Conservation (phyloP, 2,329 filamentous ascomycete species). For the Claviceps africana region DNA sequence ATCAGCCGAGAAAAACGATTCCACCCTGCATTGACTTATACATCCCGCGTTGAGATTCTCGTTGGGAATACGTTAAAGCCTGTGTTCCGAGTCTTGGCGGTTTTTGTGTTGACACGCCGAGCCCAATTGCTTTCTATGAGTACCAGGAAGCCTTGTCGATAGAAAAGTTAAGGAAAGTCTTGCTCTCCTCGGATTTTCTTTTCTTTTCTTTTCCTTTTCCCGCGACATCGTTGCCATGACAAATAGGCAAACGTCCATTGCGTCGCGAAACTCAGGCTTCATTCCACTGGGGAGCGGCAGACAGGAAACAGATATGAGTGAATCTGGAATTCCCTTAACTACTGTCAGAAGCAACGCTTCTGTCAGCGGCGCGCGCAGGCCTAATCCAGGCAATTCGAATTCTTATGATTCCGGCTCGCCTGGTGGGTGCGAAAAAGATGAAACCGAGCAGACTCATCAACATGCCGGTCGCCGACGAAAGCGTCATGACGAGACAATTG, state of each 20-base stretch:
- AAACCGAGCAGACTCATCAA: constrained; percentile 20
- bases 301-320: constrained; percentile 19
- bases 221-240: constrained; percentile 5
- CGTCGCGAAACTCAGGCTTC: constrained; percentile 23
- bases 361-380: constrained; percentile 38
- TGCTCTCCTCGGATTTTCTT: too few relatives aligned
- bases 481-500: constrained; percentile 21
- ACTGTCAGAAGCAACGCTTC: constrained; percentile 41
- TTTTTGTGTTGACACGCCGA: too few relatives aligned
- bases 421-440: constrained; percentile 30
- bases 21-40: not conserved
- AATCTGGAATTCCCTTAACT: constrained; percentile 39
- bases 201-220: not conserved
- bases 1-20: not conserved
- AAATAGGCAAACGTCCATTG: constrained; percentile 9
- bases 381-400: constrained; percentile 20
- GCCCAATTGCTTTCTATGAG: too few relatives aligned
- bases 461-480: constrained; percentile 35
- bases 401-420: constrained; percentile 20
- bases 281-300: constrained; percentile 24
- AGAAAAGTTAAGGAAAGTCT: not conserved
- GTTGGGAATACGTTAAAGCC: not conserved
- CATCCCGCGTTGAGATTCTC: not conserved
- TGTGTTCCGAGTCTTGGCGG: not conserved
- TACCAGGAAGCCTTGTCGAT: not conserved